Conservation (phyloP, 2,329 filamentous ascomycete genomes). For the Bipolaris sorokiniana region DNA sequence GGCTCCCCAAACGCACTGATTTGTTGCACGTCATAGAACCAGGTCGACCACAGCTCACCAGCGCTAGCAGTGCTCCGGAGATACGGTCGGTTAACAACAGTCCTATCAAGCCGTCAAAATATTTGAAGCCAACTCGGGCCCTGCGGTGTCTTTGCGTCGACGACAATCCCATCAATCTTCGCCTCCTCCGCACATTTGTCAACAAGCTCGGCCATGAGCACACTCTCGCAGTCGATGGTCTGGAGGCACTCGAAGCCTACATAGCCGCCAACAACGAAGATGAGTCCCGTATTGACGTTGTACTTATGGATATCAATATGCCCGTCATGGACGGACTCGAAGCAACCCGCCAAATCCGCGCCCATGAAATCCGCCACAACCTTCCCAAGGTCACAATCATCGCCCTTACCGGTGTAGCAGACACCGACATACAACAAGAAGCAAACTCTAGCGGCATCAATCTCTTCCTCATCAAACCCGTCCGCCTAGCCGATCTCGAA, state of each 20-base stretch:
- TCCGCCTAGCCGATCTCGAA: slow-evolving; percentile 54
- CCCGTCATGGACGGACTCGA: slow-evolving; percentile 50
- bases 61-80: slow-evolving; percentile 42
- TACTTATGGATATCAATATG: slow-evolving; percentile 49
- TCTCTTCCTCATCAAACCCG: slow-evolving; percentile 62
- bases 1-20: slow-evolving; percentile 19
- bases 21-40: slow-evolving; percentile 16
- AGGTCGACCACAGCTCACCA: slow-evolving; percentile 34
- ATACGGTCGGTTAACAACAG: slow-evolving; percentile 28
- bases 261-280: slow-evolving; percentile 25
- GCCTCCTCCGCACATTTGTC: slow-evolving; percentile 45
- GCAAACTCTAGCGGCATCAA: slow-evolving; percentile 61
- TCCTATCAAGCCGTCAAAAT: slow-evolving; percentile 27
- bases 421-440: slow-evolving; percentile 56
- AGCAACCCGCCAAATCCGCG: slow-evolving; percentile 50
- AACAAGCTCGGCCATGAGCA: slow-evolving; percentile 44
- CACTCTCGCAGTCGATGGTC: slow-evolving; percentile 44
- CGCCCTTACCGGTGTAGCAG: slow-evolving; percentile 61
- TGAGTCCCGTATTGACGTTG: slow-evolving; percentile 34
- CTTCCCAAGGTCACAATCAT: slow-evolving; percentile 56
- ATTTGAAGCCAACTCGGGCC: slow-evolving; percentile 23
- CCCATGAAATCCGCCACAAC: slow-evolving; percentile 54
- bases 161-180: slow-evolving; percentile 51
- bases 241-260: slow-evolving; percentile 44
- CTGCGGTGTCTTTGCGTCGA: slow-evolving; percentile 48